Base-by-base conservation (phyloP, 768 basidiomycete genomes). In the Russula abietina region DNA sequence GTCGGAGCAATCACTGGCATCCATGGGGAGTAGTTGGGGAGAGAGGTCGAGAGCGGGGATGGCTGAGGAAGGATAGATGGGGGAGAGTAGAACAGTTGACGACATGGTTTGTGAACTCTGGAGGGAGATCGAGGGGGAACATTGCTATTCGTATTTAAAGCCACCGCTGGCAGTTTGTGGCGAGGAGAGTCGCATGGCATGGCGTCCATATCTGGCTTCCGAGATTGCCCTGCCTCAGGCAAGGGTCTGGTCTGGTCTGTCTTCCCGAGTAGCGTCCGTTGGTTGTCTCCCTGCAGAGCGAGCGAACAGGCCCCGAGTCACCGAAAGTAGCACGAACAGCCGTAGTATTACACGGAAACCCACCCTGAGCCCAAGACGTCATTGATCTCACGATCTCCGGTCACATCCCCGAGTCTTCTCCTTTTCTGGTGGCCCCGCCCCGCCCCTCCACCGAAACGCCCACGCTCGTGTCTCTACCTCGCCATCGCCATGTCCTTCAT, bases 71-170 rank as follows among this genome's bases (percentile, higher is more conserved):
- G 57, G 53, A 28, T 64, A 64, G 65, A 64, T 55, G 24, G 65
- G 57, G 6, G 53, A 36, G 62, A 66, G 53, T 11, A 65, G 57
- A 24, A 52, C 32, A 4, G 57, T 6, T 9, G 60, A 22, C 10
- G 64, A 54, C 56, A 54, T 48, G 33, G 28, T 45, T 22, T 38
- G 53, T 28, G 32, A 19, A 46, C 39, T 30, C n/a, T 46, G 48
- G 55, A 9, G 51, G 26, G 26, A 38, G 33, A 28, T 26, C 48
- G 48, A 28, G 41, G 33, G 38, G 52, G 28, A 11, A 11, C 45
- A 46, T 46, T 46, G 45, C n/a, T 46, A 46, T 63, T 58, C 55
- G 55, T 66, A 65, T 65, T 66, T 66, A 66, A 65, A 62, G 50
- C 48, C 8, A 53, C 43, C 43, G 43, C 41, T 45, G 22, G 45